A percentile compares a stretch with the other conserved stretches of the same genome.
These are phyloP conservation scores for Tephrocybe sp. DNA, from an alignment of 768 basidiomycete species.

Conservation along the genomic window DNA sequence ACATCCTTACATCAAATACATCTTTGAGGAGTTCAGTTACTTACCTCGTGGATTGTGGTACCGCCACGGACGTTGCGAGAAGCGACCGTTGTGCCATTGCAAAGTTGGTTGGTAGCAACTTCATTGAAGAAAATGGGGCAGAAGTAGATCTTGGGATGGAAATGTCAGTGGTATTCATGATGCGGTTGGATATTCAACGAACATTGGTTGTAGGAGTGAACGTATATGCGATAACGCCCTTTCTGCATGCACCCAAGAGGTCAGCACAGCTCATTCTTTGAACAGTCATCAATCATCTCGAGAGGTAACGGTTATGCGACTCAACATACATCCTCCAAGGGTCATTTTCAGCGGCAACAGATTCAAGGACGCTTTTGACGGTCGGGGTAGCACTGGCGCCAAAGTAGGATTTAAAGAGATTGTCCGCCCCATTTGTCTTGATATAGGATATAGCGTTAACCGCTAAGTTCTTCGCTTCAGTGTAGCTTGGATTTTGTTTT, in stretches of 20 bases:
- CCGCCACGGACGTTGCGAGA: conserved; percentile 46
- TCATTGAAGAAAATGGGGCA: conserved; percentile 48
- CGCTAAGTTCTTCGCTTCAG: conserved; percentile 40
- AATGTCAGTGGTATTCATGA: background rate
- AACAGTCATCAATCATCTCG: background rate
- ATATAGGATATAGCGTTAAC: conserved; percentile 32
- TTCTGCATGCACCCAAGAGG: conserved; percentile 31
- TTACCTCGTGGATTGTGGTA: conserved; percentile 44
- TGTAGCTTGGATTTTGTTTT: conserved; percentile 28
- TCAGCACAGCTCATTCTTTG: conserved; percentile 41
- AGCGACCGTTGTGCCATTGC: conserved; percentile 41
- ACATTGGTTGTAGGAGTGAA: conserved; percentile 43
- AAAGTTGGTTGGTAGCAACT: conserved; percentile 34
- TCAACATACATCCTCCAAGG: conserved; percentile 30
- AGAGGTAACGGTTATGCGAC: too few relatives aligned
- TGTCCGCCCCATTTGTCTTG: conserved; percentile 33
- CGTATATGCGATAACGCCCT: conserved; percentile 46
- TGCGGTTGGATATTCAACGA: background rate
- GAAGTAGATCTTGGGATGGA: conserved; percentile 37
- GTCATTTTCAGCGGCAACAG: conserved; percentile 40
- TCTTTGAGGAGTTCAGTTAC: background rate
- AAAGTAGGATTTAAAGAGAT: conserved; percentile 40
- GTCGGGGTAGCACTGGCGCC: conserved; percentile 33
- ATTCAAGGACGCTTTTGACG: conserved; percentile 31
- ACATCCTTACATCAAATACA: too few relatives aligned